phyloP scores from a whole-genome alignment of 139 green algal species.

The Closterium sp. region DNA sequence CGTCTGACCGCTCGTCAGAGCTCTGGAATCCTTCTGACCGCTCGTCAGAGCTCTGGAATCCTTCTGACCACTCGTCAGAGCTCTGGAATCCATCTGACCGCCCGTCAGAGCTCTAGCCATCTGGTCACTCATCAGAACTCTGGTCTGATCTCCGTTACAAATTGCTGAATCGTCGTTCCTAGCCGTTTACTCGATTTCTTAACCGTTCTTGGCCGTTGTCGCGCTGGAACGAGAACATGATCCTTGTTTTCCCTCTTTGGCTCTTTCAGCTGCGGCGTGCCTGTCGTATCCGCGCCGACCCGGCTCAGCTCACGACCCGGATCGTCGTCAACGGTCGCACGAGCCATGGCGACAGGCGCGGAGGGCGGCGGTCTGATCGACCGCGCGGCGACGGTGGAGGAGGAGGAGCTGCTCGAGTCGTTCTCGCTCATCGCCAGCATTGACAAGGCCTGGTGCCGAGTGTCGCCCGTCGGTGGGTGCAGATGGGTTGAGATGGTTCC shows the following conservation, averaged over 20 bases:
- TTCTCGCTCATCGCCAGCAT: constrained; percentile 39
- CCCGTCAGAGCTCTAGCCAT: too few relatives aligned
- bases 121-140: too few relatives aligned
- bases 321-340: background rate
- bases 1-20: too few relatives aligned
- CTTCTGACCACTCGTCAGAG: too few relatives aligned
- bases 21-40: too few relatives aligned
- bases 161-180: too few relatives aligned
- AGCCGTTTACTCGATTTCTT: too few relatives aligned
- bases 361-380: background rate
- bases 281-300: background rate
- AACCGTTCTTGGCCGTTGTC: too few relatives aligned
- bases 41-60: too few relatives aligned
- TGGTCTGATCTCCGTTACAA: too few relatives aligned
- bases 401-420: constrained; percentile 38
- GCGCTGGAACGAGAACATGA: background rate
- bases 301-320: background rate
- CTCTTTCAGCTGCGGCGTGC: background rate
- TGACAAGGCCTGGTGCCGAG: constrained; percentile 37
- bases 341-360: background rate
- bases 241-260: background rate
- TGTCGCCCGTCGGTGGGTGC: background rate
- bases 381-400: background rate
- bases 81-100: too few relatives aligned
- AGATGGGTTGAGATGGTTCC: background rate